Conservation (phyloP, 1,139 yeast species). For the Arxiozyma heterogenica region DNA sequence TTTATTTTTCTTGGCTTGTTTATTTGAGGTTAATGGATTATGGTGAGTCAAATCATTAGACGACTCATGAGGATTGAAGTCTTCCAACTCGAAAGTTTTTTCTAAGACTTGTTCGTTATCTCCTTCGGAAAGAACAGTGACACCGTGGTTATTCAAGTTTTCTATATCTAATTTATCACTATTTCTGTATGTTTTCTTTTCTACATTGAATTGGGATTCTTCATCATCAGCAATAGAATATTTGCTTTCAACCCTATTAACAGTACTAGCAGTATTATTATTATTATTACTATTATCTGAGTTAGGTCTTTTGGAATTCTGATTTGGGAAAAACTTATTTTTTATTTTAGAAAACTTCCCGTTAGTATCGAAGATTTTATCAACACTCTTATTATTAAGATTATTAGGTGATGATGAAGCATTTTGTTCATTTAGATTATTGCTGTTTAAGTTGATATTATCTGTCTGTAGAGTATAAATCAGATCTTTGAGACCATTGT, state of each 20-base stretch:
- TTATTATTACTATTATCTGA: no score
- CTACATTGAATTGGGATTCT: constrained; percentile 13
- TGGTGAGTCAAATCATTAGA: not conserved
- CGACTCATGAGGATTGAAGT: constrained; percentile 5
- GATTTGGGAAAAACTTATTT: not conserved
- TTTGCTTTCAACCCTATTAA: not conserved
- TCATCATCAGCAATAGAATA: not conserved
- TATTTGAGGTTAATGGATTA: not conserved
- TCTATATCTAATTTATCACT: constrained; percentile 8
- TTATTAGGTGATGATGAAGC: not conserved
- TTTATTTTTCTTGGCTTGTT: not conserved
- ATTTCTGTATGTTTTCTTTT: constrained; percentile 14
- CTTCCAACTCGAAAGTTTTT: constrained; percentile 24
- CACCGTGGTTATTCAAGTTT: not conserved
- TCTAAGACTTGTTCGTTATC: constrained; percentile 14
- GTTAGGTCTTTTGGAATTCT: not conserved
- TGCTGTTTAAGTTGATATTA: constrained; percentile 31
- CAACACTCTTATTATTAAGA: not conserved
- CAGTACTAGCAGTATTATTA: no score
- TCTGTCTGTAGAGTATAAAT: constrained; percentile 59
- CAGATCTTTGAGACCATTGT: constrained; percentile 53
- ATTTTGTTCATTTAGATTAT: not conserved
- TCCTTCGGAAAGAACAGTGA: not conserved
- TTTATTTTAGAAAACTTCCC: constrained; percentile 1
- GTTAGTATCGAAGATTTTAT: constrained; percentile 5